These are phyloP conservation scores for Diaporthe australafricana DNA, from an alignment of 2,329 filamentous ascomycete species.

Conservation along the genomic window DNA sequence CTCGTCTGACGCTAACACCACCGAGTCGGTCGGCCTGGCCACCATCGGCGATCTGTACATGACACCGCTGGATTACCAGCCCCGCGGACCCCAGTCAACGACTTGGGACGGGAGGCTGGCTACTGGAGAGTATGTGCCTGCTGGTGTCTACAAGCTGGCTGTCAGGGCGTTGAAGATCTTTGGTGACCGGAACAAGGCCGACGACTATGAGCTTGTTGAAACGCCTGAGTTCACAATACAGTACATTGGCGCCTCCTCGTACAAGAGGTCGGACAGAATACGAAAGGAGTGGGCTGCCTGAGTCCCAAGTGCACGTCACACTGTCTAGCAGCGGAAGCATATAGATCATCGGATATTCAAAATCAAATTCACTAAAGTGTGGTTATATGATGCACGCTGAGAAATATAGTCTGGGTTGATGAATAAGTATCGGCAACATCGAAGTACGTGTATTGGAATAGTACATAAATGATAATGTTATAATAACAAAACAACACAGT, in stretches of 20 bases:
- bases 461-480: background rate
- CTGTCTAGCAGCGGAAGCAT: background rate
- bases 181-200: constrained; percentile 55
- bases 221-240: constrained; percentile 57
- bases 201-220: constrained; percentile 60
- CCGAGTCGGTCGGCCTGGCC: constrained; percentile 50
- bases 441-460: background rate
- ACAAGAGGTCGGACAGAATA: constrained; percentile 6
- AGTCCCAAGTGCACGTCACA: background rate
- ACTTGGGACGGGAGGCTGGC: constrained; percentile 60
- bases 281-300: background rate
- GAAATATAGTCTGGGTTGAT: background rate
- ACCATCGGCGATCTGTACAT: constrained; percentile 56
- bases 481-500: background rate
- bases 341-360: background rate
- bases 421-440: background rate
- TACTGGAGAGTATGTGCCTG: constrained; percentile 59
- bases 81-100: constrained; percentile 44
- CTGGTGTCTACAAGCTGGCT: constrained; percentile 62
- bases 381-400: background rate
- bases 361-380: background rate
- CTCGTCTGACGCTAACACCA: constrained; percentile 43
- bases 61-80: constrained; percentile 52
- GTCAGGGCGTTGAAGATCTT: constrained; percentile 63
- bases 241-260: constrained; percentile 46